Evolutionary conservation across 23 red algal species (phyloP).

Genomic region (Gracilaria caudata): DNA sequence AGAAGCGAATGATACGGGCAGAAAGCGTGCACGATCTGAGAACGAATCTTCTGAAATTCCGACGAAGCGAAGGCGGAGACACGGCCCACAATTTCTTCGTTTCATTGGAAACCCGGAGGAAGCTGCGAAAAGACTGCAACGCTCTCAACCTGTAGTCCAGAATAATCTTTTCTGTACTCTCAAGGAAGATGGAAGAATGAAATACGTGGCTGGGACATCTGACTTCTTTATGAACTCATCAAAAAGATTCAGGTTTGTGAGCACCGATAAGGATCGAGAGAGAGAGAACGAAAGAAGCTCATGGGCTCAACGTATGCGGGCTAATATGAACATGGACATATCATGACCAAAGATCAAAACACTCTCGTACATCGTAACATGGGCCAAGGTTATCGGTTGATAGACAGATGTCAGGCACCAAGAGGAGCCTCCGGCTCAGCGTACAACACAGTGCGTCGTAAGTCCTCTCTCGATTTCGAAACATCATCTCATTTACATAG

Average conservation of each 20-base stretch:
- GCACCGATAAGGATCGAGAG: not conserved
- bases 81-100: conserved; percentile 17
- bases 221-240: conserved; percentile 20
- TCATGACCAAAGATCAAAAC: not conserved
- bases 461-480: not conserved
- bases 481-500: not conserved
- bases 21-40: not conserved
- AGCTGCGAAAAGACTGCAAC: not conserved
- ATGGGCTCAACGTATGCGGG: not conserved
- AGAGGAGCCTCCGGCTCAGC: not conserved
- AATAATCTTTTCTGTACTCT: conserved; percentile 14
- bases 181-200: conserved; percentile 8
- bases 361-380: not conserved
- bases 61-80: not conserved
- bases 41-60: not conserved
- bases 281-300: not conserved
- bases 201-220: not conserved
- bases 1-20: not conserved
- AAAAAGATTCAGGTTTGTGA: not conserved
- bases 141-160: not conserved
- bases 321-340: not conserved
- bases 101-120: not conserved
- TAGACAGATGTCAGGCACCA: not conserved
- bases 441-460: too few species aligned
- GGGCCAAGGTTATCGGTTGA: not conserved